Conservation (phyloP, 1,284 basidiomycete genomes). For the Puccinia novopanici region DNA sequence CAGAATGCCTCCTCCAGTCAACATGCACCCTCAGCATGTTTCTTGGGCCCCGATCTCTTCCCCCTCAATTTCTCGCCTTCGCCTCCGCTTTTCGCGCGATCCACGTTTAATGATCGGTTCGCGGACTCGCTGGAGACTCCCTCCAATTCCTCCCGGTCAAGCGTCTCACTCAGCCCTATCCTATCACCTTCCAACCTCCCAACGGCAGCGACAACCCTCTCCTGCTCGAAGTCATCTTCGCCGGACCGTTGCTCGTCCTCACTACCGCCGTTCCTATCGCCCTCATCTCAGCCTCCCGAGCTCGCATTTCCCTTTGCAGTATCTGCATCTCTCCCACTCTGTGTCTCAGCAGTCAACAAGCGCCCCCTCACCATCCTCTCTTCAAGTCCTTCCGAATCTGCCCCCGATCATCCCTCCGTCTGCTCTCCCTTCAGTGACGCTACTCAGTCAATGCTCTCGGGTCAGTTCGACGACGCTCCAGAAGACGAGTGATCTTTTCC, state of each 20-base stretch:
- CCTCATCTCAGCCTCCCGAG: neutral
- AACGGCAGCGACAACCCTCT: neutral
- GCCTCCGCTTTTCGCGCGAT: neutral
- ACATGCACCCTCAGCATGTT: neutral
- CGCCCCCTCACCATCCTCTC: neutral
- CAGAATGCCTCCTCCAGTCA: neutral
- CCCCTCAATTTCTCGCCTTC: neutral
- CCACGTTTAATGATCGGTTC: neutral
- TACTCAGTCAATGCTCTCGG: slow-evolving; percentile 1
- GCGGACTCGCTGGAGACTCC: neutral
- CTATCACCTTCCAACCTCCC: neutral
- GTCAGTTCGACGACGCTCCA: slow-evolving; percentile 38
- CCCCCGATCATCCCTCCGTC: neutral
- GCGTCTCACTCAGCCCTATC: no score
- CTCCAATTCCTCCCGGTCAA: neutral
- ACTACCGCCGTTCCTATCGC: neutral
- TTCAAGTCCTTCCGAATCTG: neutral
- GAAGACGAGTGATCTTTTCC: slow-evolving; percentile 13
- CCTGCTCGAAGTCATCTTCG: neutral
- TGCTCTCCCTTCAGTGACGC: neutral
- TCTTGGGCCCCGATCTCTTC: neutral
- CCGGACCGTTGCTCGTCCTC: neutral
- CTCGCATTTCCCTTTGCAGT: neutral
- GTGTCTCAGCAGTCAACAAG: neutral
- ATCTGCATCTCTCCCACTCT: neutral